These are phyloP conservation scores for Sophora flavescens DNA, from an alignment of 306 rosid genomes.

Conservation along the genomic window DNA sequence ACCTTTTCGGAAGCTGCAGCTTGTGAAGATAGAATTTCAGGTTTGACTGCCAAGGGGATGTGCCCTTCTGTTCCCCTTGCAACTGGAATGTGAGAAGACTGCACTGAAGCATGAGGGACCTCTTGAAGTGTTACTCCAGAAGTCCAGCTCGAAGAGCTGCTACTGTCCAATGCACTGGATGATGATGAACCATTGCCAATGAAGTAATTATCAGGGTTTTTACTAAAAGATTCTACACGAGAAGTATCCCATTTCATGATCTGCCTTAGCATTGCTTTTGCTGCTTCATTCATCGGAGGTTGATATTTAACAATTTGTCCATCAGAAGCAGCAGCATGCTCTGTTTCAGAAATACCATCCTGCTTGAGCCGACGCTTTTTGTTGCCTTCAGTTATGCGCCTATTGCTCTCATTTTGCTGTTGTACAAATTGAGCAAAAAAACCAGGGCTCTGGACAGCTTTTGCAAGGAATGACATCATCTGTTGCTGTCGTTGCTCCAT, in stretches of 20 bases:
- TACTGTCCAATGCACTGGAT: constrained; percentile 61
- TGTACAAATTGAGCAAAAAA: constrained; percentile 95
- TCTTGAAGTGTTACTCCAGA: constrained; percentile 90
- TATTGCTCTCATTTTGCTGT: constrained; percentile 88
- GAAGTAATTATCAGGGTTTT: constrained; percentile 59
- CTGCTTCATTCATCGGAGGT: constrained; percentile 76
- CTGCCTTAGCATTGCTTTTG: constrained; percentile 80
- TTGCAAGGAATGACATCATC: constrained; percentile 98
- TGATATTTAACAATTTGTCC: constrained; percentile 91
- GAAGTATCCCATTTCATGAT: constrained; percentile 77
- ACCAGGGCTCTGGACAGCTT: constrained; percentile 96
- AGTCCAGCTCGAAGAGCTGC: constrained; percentile 66
- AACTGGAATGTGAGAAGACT: constrained; percentile 54
- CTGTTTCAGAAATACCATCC: constrained; percentile 71
- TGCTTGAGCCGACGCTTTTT: constrained; percentile 89
- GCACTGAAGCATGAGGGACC: constrained; percentile 68
- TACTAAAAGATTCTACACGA: constrained; percentile 60
- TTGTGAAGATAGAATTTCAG: constrained; percentile 62
- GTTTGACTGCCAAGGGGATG: constrained; percentile 51
- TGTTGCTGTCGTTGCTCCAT: constrained; percentile 99
- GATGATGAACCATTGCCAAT: constrained; percentile 68
- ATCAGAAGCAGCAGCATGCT: constrained; percentile 63
- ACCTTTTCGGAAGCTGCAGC: constrained; percentile 59
- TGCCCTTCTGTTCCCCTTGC: constrained; percentile 45
- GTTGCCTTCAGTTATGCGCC: constrained; percentile 78